Percentiles rank a stretch among this genome's conserved stretches.
These are phyloP conservation scores for Wickerhamomyces sp. DNA, from an alignment of 1,139 yeast genomes.

Conservation along the genomic window DNA sequence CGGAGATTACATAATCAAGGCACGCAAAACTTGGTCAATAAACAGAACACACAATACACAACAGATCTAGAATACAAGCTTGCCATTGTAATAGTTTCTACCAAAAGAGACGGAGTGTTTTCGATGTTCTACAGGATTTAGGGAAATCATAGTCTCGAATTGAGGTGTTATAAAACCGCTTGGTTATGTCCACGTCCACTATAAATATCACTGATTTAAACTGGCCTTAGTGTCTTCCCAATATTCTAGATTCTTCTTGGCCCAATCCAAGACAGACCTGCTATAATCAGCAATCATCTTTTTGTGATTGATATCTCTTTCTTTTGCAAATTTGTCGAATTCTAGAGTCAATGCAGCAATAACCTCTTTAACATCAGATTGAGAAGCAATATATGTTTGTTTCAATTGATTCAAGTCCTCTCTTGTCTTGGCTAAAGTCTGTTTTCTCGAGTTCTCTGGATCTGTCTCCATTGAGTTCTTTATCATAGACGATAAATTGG, in stretches of 20 bases:
- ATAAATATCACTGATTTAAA: no score
- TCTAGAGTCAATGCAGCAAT: slow-evolving; percentile 45
- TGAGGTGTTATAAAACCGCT: no score
- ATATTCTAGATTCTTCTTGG: slow-evolving; percentile 59
- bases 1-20: no score
- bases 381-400: slow-evolving; percentile 53
- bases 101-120: no score
- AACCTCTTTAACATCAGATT: slow-evolving; percentile 49
- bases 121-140: no score
- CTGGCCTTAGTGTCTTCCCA: slow-evolving; percentile 65
- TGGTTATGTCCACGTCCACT: no score
- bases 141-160: no score
- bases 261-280: slow-evolving; percentile 61
- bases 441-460: slow-evolving; percentile 61
- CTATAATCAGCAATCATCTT: slow-evolving; percentile 49
- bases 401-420: slow-evolving; percentile 49
- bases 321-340: slow-evolving; percentile 23
- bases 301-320: slow-evolving; percentile 38
- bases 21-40: no score
- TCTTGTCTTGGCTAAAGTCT: slow-evolving; percentile 45
- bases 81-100: no score
- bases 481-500: slow-evolving; percentile 56
- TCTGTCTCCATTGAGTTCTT: slow-evolving; percentile 68
- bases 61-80: no score
- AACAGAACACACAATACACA: no score